A percentile compares a stretch with the other conserved stretches of the same genome.
These are phyloP conservation scores for Diaporthe capsici DNA, from an alignment of 2,329 filamentous ascomycete species.

Conservation along the genomic window DNA sequence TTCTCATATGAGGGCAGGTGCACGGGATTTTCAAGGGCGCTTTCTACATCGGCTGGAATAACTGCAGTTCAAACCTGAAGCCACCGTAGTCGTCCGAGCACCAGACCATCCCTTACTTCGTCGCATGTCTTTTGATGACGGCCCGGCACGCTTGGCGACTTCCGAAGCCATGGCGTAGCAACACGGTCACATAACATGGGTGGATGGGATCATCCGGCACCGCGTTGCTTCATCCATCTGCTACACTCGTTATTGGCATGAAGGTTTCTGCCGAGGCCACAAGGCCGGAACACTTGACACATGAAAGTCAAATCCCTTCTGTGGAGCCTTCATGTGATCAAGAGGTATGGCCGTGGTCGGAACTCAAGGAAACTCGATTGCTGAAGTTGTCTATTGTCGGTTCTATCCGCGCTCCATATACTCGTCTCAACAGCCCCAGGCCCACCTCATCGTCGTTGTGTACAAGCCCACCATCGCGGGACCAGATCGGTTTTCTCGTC, in stretches of 20 bases:
- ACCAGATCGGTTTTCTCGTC: constrained; percentile 36
- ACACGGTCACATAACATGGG: too few relatives aligned
- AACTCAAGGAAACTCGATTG: constrained; percentile 38
- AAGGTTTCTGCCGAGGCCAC: not conserved
- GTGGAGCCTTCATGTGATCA: not conserved
- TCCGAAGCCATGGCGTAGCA: not conserved
- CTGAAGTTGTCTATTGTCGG: constrained; percentile 43
- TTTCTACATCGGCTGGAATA: not conserved
- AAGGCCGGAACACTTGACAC: not conserved
- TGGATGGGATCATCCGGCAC: not conserved
- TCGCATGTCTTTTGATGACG: not conserved
- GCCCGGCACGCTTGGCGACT: not conserved
- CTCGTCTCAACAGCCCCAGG: constrained; percentile 29
- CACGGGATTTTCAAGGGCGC: not conserved
- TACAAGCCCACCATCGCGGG: constrained; percentile 28
- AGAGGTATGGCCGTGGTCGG: not conserved
- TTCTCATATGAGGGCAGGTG: not conserved
- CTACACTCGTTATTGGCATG: too few relatives aligned
- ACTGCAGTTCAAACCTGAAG: not conserved
- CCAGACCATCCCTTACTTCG: too few relatives aligned
- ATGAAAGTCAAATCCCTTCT: not conserved
- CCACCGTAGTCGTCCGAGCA: not conserved
- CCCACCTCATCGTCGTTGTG: constrained; percentile 38
- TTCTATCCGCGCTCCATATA: constrained; percentile 41
- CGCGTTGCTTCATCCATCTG: not conserved